Conservation (phyloP, 2,329 filamentous ascomycete species). For the Incumbomyces lentus region DNA sequence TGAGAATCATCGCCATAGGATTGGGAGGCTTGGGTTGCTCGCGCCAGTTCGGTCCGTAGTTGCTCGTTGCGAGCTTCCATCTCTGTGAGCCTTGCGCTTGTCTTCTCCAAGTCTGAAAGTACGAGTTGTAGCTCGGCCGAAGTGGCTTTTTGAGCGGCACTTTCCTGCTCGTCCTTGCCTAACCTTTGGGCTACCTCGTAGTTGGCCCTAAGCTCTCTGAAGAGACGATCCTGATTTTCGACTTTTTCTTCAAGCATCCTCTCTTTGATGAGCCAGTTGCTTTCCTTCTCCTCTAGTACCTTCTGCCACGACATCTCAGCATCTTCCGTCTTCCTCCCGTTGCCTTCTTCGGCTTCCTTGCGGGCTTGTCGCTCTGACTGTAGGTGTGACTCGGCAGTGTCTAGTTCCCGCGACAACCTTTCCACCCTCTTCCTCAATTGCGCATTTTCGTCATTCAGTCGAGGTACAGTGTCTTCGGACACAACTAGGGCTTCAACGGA, state of each 20-base stretch:
- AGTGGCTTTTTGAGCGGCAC: conserved; percentile 55
- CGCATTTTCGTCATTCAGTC: conserved; percentile 77
- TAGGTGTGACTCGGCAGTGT: conserved; percentile 70
- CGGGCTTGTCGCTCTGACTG: conserved; percentile 65
- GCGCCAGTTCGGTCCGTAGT: conserved; percentile 77
- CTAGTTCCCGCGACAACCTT: conserved; percentile 67
- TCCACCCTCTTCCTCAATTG: conserved; percentile 71
- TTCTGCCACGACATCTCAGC: conserved; percentile 83
- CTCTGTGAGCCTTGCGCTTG: conserved; percentile 75
- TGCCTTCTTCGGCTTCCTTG: conserved; percentile 63
- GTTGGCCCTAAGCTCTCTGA: conserved; percentile 92
- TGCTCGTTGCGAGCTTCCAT: conserved; percentile 92
- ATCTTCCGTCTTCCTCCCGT: conserved; percentile 75
- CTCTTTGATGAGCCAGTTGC: conserved; percentile 94
- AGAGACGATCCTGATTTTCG: conserved; percentile 80
- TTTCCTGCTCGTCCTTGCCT: conserved; percentile 50
- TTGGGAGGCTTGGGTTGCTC: conserved; percentile 62
- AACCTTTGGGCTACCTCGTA: conserved; percentile 93
- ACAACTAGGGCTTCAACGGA: conserved; percentile 89
- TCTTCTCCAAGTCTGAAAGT: conserved; percentile 80
- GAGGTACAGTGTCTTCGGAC: conserved; percentile 84
- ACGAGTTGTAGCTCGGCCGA: conserved; percentile 91
- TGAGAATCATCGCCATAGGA: conserved; percentile 67
- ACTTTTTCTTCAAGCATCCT: conserved; percentile 83
- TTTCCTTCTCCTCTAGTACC: conserved; percentile 83